These are phyloP conservation scores for Yamadazyma sp. DNA, from an alignment of 1,139 yeast genomes.

Conservation along the genomic window DNA sequence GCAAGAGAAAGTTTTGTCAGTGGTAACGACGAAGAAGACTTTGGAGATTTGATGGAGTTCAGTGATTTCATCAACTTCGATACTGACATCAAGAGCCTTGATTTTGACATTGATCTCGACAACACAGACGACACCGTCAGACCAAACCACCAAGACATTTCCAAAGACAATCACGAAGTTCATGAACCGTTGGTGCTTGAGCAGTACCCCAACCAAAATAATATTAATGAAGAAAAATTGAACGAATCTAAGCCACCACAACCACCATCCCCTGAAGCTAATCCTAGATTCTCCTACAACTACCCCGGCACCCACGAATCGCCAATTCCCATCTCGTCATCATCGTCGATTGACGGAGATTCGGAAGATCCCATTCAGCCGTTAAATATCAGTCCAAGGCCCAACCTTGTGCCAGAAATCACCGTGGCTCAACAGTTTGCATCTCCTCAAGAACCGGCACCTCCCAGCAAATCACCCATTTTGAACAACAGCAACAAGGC, in stretches of 20 bases:
- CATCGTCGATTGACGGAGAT: constrained; percentile 16
- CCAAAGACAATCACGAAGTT: neutral
- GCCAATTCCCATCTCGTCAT: constrained; percentile 16
- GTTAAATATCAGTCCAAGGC: constrained; percentile 13
- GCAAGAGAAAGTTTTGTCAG: constrained; percentile 8
- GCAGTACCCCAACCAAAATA: neutral
- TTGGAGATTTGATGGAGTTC: constrained; percentile 52
- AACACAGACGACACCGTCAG: neutral
- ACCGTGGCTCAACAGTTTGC: constrained; percentile 15
- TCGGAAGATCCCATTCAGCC: constrained; percentile 17
- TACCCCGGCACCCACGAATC: constrained; percentile 10
- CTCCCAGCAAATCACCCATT: neutral
- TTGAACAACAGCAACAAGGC: constrained; percentile 3
- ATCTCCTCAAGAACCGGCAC: neutral
- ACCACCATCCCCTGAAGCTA: neutral
- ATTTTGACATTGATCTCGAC: constrained; percentile 11
- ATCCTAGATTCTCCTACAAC: too few relatives aligned
- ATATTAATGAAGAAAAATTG: neutral
- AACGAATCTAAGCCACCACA: neutral
- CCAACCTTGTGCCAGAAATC: constrained; percentile 11
- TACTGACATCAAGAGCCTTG: constrained; percentile 27
- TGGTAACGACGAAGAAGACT: constrained; percentile 19
- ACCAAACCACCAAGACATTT: too few relatives aligned
- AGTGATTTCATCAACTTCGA: constrained; percentile 67
- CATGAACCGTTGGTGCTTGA: constrained; percentile 1